Base-by-base conservation (phyloP, 768 basidiomycete genomes). In the Coprinellus micaceus region DNA sequence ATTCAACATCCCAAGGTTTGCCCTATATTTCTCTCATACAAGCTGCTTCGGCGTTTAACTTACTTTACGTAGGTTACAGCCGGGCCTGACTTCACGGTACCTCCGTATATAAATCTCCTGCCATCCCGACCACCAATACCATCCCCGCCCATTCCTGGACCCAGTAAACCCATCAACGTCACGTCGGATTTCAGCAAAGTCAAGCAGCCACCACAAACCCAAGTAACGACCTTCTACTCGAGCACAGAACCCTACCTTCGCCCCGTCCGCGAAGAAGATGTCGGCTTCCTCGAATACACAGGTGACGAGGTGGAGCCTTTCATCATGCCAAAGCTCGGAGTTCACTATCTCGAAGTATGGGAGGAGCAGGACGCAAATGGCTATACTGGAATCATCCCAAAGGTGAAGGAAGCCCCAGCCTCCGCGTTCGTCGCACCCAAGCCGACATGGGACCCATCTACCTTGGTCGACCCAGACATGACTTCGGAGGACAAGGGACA, bases 281-380 rank as follows among this genome's bases (percentile, higher is more conserved):
- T 98, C 26, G 96, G 96, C 2, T 95, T 94, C 70, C 78, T 99
- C 52, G 89, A 92, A 58, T 90, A 90, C 64, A 86, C 87, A 11
- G 90, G 82, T n/a, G 94, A 98, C 64, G 94, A 97, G 59, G 77
- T 91, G 9, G 91, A 94, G 56, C 88, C 92, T 0, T 97, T 83
- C 64, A 71, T 92, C 30, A 83, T 95, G 72, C 96, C 96, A 26
- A 83, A 88, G 54, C 80, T 97, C 0, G 96, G 82, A 21, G 78
- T 85, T 61, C 94, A 96, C 71, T 99, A 98, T 64, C 74, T 84
- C 30, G 91, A 96, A 52, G 78, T 87, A 0, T 99, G 96, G 95
- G 95, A 95, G 60, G 94, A 97, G 63, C 86, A 92, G 66, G 96
- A 99, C 68, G 78, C 76, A 7, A 75, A 76, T 11, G 53, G 78